A percentile compares a stretch with the other conserved stretches of the same genome.
These are phyloP conservation scores for Fomes fomentarius DNA, from an alignment of 1,284 basidiomycete species.

Conservation along the genomic window DNA sequence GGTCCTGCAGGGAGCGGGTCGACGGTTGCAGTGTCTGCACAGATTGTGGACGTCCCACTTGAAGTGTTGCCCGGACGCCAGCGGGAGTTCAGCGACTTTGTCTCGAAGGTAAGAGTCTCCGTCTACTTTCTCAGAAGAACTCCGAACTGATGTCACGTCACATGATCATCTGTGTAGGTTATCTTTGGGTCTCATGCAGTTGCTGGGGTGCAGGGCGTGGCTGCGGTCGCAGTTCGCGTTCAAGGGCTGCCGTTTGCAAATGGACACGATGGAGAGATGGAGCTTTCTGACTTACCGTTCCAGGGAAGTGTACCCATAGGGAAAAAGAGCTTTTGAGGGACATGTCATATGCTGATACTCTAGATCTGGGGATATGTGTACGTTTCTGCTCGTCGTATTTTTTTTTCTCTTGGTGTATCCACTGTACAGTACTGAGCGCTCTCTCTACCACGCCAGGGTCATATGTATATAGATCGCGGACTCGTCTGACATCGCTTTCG, in stretches of 20 bases:
- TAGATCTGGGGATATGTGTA: too few species aligned
- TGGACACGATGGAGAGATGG: constrained; percentile 47
- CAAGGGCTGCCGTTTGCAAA: constrained; percentile 59
- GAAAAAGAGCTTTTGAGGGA: constrained; percentile 45
- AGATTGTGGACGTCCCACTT: constrained; percentile 70
- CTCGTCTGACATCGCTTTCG: too few species aligned
- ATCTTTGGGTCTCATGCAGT: constrained; percentile 65
- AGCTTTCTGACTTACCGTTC: constrained; percentile 66
- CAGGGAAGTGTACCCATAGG: constrained; percentile 66
- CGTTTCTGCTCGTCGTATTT: not conserved
- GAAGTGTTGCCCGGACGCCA: constrained; percentile 75
- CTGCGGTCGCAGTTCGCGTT: constrained; percentile 61
- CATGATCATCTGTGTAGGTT: constrained; percentile 44
- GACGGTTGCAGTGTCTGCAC: constrained; percentile 59
- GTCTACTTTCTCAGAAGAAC: not conserved
- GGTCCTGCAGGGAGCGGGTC: constrained; percentile 51
- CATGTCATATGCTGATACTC: too few species aligned
- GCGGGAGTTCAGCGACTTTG: constrained; percentile 71
- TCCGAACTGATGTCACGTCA: not conserved
- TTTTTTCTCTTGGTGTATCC: not conserved
- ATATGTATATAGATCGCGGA: not conserved
- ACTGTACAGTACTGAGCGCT: not conserved
- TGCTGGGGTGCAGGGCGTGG: constrained; percentile 69
- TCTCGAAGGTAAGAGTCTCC: constrained; percentile 59
- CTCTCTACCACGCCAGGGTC: not conserved